Base-by-base conservation (phyloP, 176 grass and related monocot genomes). In the Juncus inflexus region DNA sequence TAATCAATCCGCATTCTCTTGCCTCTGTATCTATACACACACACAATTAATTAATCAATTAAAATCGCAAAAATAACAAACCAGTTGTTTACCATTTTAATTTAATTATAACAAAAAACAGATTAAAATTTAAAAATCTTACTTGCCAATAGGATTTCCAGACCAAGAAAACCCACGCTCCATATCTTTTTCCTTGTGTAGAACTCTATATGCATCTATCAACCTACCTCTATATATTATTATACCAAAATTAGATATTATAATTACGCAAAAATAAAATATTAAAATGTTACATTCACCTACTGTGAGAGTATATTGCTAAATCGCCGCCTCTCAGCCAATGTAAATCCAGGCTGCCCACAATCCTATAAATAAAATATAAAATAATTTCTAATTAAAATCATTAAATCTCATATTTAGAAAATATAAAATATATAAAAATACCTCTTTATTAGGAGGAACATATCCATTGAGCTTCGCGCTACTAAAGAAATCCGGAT, bases 1-100 rank as follows among this genome's bases (percentile, higher is more conserved):
- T 97, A 90, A 66, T 96, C 92, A 35, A 97, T 91, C 49, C 85
- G 78, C 92, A 97, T 91, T 97, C 79, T 86, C 77, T 91, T 91
- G 59, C 85, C 87, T 67, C 92, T 75, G 73, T 97, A 89, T 74
- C 87, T 97, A 73, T 9, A 78, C 53, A 51, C 73, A 65, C 13
- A 84, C 35, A 77, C 4, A 58, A 16, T 62, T 28, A 28, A 28
- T 28, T 28, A 28, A 28, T 28, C 19, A 28, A 28, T 28, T 40
- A 7, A 59, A 74, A n/a, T n/a, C n/a, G n/a, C n/a, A 58, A 40
- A 62, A 3, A 61, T 19, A 16, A 67, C 68, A 47, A 28, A 70
- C 9, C 55, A 49, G 42, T 3, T 15, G 12, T 59, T 62, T 53
- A 51, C 62, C 6, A 56, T 78, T 53, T 14, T 40, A 9, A 10